phyloP scores from a whole-genome alignment of 805 yeast genomes.

The Candida railenensis region DNA sequence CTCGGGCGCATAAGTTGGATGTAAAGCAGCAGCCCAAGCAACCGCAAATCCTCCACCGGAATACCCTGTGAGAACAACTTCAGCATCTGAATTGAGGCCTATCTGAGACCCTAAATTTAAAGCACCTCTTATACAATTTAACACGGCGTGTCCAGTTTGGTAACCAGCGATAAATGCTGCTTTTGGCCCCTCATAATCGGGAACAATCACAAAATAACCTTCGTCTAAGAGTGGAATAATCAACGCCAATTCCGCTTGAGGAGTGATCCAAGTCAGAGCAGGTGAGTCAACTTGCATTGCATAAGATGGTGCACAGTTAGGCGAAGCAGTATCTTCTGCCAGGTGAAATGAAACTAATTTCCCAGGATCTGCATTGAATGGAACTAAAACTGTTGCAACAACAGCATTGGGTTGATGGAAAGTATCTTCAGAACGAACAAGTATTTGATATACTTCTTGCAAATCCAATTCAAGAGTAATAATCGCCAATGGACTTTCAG shows the following conservation, averaged over 20 bases:
- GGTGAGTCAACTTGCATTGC: slow-evolving; percentile 13
- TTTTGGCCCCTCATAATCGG: slow-evolving; percentile 28
- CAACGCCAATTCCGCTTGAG: slow-evolving; percentile 16
- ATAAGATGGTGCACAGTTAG: slow-evolving; percentile 21
- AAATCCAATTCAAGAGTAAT: slow-evolving; percentile 15
- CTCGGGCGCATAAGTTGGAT: slow-evolving; percentile 13
- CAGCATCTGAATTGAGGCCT: slow-evolving; percentile 18
- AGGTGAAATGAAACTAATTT: slow-evolving; percentile 22
- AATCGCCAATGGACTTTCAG: slow-evolving; percentile 18
- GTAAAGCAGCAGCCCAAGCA: slow-evolving; percentile 38
- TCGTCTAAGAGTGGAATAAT: slow-evolving; percentile 16
- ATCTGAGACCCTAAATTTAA: slow-evolving; percentile 15
- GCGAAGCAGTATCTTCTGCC: slow-evolving; percentile 18
- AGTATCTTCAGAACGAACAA: slow-evolving; percentile 20
- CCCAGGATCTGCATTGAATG: slow-evolving; percentile 21
- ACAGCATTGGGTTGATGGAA: slow-evolving; percentile 17
- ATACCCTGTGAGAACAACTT: slow-evolving; percentile 31
- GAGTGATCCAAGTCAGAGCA: slow-evolving; percentile 8
- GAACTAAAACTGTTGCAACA: slow-evolving; percentile 19
- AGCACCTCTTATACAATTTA: slow-evolving; percentile 25
- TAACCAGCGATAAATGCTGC: slow-evolving; percentile 23
- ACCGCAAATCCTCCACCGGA: slow-evolving; percentile 39
- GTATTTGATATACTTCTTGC: slow-evolving; percentile 21
- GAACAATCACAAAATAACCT: slow-evolving; percentile 18
- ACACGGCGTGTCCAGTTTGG: slow-evolving; percentile 21